Evolutionary conservation across 2,329 filamentous ascomycete genomes (phyloP), one percentile per base, ranked within the genome.

Genomic region (Raffaelea ambrosiae): DNA sequence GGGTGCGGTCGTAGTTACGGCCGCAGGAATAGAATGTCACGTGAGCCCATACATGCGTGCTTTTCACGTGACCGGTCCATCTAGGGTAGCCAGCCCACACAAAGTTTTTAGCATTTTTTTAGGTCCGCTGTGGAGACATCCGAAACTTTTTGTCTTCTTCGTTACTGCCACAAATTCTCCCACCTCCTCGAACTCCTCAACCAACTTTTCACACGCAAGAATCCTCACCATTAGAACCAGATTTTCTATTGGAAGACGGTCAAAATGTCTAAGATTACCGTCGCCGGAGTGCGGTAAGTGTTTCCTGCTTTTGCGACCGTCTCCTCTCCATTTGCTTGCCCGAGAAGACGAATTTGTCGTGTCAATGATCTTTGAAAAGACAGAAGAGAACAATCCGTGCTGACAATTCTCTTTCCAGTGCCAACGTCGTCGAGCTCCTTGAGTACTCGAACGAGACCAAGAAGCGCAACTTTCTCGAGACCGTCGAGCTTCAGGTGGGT

Each of bases 401-500:
- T 45, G 44, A 53, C 47, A 43, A 11, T 29, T 21, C 21, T 22
- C 40, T 46, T 38, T 19, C 44, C 50, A 55, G 90, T 81, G 78
- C 81, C 71, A 91, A 97, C 78, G 88, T 97, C 71, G 77, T 84
- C 72, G 81, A 93, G 71, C 81, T 98, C 66, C 86, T 98, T 65
- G 84, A 95, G 67, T 97, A 97, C 85, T 95, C 86, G 51, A 58
- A 53, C 47, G 83, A 95, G 73, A 88, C 86, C 72, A 95, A 95
- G 86, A 95, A 95, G 86, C 80, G 89, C 64, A 95, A 95, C 83
- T 96, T 95, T 79, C 80, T 94, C 70, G 88, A 55, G 50, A 54
- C 51, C 52, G 58, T 53, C 46, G 52, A 55, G 54, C 52, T 55
- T 38, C 52, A 53, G 51, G 26, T 29, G 26, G 7, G 26, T 29